A percentile compares a stretch with the other conserved stretches of the same genome.
Evolutionary conservation across 208 protist genomes (phyloP).

Genomic region (Crithidia bombi): DNA sequence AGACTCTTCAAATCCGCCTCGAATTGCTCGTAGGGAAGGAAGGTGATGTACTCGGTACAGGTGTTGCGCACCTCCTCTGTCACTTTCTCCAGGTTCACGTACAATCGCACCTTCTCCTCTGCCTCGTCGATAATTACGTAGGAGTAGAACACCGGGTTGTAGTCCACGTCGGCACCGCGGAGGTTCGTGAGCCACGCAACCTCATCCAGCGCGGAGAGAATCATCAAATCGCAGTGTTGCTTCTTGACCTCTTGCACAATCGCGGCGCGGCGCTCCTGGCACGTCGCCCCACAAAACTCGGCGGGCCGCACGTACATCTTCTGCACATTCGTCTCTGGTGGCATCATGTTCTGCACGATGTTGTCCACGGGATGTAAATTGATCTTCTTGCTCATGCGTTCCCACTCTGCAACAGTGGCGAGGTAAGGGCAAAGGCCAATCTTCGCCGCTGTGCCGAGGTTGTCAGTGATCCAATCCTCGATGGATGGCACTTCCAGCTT

Average conservation of each 20-base stretch:
- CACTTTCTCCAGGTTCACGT: conserved; percentile 37
- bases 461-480: conserved; percentile 69
- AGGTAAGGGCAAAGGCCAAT: conserved; percentile 78
- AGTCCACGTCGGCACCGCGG: conserved; percentile 82
- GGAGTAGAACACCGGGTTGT: conserved; percentile 92
- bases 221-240: conserved; percentile 60
- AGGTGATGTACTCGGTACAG: conserved; percentile 43
- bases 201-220: conserved; percentile 93
- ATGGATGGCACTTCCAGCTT: conserved; percentile 60
- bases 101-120: conserved; percentile 42
- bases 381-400: conserved; percentile 60
- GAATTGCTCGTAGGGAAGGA: conserved; percentile 80
- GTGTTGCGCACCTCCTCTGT: conserved; percentile 29
- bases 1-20: conserved; percentile 51
- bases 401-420: conserved; percentile 80
- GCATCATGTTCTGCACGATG: conserved; percentile 59
- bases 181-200: conserved; percentile 94
- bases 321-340: conserved; percentile 15
- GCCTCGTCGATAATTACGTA: conserved; percentile 78
- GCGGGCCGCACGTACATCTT: conserved; percentile 61
- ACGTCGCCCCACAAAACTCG: conserved; percentile 72
- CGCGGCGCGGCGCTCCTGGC: conserved; percentile 56
- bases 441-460: conserved; percentile 47
- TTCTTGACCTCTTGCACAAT: conserved; percentile 58
- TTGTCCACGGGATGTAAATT: conserved; percentile 39